A percentile compares a stretch with the other conserved stretches of the same genome.
phyloP scores from a whole-genome alignment of 129 eudicot genomes.

The Saussurea involucrata region DNA sequence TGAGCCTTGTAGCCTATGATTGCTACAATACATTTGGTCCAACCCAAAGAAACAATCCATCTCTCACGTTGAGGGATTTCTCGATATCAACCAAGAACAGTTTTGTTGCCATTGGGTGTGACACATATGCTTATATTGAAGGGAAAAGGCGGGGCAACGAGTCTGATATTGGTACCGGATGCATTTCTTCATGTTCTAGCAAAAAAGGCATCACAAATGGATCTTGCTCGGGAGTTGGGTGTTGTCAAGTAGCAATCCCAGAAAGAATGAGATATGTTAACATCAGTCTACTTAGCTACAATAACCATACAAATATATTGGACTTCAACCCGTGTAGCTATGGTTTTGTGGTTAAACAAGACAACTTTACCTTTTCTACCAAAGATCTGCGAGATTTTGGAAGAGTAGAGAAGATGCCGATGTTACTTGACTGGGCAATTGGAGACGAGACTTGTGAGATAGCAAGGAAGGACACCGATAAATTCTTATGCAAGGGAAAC shows the following conservation, averaged over 20 bases:
- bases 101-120: conserved; percentile 38
- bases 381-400: conserved; percentile 9
- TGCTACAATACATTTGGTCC: conserved; percentile 14
- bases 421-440: conserved; percentile 50
- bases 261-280: background rate
- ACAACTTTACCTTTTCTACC: conserved; percentile 10
- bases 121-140: conserved; percentile 17
- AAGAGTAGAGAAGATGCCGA: conserved; percentile 21
- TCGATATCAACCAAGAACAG: conserved; percentile 25
- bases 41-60: background rate
- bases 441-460: conserved; percentile 26
- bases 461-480: background rate
- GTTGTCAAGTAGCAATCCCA: conserved; percentile 46
- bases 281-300: background rate
- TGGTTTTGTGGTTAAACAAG: conserved; percentile 36
- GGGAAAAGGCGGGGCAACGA: background rate
- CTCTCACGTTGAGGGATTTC: background rate
- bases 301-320: conserved; percentile 3
- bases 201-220: conserved; percentile 22
- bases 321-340: conserved; percentile 38
- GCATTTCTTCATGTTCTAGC: conserved; percentile 32
- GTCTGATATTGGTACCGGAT: conserved; percentile 30
- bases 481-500: conserved; percentile 31
- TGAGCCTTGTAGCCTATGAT: background rate
- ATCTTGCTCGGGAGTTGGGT: conserved; percentile 46